Conservation (phyloP, 176 grass and related monocot species). For the Zoysia pacifica region DNA sequence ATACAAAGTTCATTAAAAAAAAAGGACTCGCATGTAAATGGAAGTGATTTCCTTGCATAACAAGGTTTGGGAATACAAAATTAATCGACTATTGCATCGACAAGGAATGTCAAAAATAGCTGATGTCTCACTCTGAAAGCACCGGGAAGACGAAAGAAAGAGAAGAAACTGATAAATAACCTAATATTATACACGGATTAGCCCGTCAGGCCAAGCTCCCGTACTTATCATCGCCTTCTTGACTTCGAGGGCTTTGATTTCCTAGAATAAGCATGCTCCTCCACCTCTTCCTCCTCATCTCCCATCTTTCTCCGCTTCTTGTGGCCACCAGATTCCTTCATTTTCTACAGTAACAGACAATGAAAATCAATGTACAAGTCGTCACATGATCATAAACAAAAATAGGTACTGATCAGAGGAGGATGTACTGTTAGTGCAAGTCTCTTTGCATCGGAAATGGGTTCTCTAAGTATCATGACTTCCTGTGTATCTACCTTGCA, state of each 20-base stretch:
- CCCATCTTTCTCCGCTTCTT: conserved; percentile 56
- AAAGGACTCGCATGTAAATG: neutral
- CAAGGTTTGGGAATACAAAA: conserved; percentile 13
- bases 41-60: neutral
- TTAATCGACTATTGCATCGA: neutral
- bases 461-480: conserved; percentile 66
- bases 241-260: conserved; percentile 50
- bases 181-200: conserved; percentile 22
- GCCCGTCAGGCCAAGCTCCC: neutral
- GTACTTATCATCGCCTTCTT: conserved; percentile 45
- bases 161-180: neutral
- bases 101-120: neutral
- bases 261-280: conserved; percentile 32
- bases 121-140: neutral
- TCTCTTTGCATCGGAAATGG: conserved; percentile 68
- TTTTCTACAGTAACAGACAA: conserved; percentile 40
- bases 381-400: neutral
- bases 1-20: neutral
- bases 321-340: conserved; percentile 59
- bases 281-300: conserved; percentile 63
- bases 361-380: neutral
- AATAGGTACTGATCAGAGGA: neutral
- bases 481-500: conserved; percentile 49
- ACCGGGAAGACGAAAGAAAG: neutral
- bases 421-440: conserved; percentile 60